phyloP scores from a whole-genome alignment of 352 stramenopile species.

The Phytophthora niederhauseri region DNA sequence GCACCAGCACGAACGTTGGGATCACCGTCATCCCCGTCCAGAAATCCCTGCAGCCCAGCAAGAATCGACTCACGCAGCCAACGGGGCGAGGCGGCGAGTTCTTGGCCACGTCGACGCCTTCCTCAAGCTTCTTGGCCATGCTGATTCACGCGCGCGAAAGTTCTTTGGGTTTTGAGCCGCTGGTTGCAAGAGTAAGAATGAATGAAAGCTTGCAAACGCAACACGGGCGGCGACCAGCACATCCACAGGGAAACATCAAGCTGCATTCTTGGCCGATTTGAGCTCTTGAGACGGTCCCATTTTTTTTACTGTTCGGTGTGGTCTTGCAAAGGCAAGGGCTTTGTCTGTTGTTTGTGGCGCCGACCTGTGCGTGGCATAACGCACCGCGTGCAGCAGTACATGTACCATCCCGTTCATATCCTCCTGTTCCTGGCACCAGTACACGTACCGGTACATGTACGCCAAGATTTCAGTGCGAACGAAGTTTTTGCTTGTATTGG shows the following conservation, averaged over 20 bases:
- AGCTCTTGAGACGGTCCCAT: constrained; percentile 1
- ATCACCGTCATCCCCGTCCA: constrained; percentile 1
- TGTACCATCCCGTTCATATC: too few relatives aligned
- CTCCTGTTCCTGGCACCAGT: too few relatives aligned
- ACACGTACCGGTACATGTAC: too few relatives aligned
- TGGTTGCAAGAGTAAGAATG: constrained; percentile 1
- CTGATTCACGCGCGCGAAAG: background rate
- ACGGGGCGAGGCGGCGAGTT: background rate
- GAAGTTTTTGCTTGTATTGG: too few relatives aligned
- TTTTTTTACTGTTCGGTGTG: constrained; percentile 1
- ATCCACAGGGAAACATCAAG: constrained; percentile 1
- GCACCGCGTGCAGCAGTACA: too few relatives aligned
- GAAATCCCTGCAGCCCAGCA: constrained; percentile 3
- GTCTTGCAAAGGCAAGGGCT: background rate
- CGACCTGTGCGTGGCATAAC: background rate
- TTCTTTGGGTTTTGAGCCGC: background rate
- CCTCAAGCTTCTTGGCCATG: constrained; percentile 23
- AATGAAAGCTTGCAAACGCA: background rate
- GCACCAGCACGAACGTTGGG: background rate
- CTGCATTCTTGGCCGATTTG: background rate
- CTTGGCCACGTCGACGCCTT: constrained; percentile 20
- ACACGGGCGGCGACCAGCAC: background rate
- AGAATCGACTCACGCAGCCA: constrained; percentile 12
- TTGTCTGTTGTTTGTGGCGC: background rate
- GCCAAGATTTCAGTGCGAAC: too few relatives aligned